Conservation (phyloP, 257 asterid genomes). For the Solanum bulbocastanum region DNA sequence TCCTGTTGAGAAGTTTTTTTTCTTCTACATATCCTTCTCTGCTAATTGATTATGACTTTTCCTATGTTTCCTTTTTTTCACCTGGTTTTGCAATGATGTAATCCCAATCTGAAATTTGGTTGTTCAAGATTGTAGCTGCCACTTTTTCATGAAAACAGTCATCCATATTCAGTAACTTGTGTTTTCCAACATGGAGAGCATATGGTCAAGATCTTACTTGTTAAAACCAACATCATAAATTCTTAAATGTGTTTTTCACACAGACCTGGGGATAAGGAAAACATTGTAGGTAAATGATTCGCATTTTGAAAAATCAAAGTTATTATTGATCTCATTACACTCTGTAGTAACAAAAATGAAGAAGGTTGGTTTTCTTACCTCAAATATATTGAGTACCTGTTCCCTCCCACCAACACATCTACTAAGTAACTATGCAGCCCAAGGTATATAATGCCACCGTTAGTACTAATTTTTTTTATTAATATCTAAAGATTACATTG, state of each 20-base stretch:
- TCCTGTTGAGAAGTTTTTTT: not conserved
- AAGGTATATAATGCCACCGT: not conserved
- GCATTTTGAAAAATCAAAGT: not conserved
- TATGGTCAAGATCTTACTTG: not conserved
- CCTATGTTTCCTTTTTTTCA: not conserved
- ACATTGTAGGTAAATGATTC: not conserved
- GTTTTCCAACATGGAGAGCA: not conserved
- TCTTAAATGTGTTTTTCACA: not conserved
- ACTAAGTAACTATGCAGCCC: not conserved
- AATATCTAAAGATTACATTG: not conserved
- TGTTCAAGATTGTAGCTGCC: not conserved
- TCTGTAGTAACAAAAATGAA: not conserved
- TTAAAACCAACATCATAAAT: not conserved
- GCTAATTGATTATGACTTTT: not conserved
- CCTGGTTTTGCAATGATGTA: not conserved
- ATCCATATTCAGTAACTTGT: not conserved
- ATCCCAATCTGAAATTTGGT: not conserved
- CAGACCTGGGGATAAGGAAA: not conserved
- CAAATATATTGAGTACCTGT: not conserved
- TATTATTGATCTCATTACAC: not conserved
- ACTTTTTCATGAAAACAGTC: not conserved
- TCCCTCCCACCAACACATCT: not conserved
- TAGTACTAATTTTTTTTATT: not conserved
- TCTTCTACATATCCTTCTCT: not conserved
- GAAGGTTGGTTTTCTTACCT: not conserved